Evolutionary conservation across 345 rosid genomes (phyloP).

Genomic region (Eucalyptus erythrocorys): DNA sequence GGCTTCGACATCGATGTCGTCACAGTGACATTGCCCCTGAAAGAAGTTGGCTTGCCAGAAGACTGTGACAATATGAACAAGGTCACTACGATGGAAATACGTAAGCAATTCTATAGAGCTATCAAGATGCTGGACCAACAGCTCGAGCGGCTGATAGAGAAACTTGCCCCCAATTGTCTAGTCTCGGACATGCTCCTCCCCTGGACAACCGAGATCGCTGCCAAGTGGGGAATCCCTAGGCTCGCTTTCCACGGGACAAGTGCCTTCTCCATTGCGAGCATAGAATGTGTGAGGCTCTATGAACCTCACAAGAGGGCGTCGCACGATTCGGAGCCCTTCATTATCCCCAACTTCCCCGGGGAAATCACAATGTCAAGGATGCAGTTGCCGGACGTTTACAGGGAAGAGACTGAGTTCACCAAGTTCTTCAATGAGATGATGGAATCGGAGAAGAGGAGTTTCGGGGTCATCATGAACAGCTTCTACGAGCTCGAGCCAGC

Average conservation of each 20-base stretch:
- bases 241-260: constrained; percentile 7
- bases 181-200: constrained; percentile 16
- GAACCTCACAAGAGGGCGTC: neutral
- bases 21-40: constrained; percentile 2
- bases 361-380: neutral
- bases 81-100: neutral
- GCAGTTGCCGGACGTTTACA: neutral
- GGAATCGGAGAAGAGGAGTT: neutral
- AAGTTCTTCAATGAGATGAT: neutral
- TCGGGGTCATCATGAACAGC: neutral
- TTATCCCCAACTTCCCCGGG: neutral
- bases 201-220: constrained; percentile 15
- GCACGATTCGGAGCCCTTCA: neutral
- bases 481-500: neutral
- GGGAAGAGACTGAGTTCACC: neutral
- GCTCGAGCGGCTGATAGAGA: neutral
- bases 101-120: neutral
- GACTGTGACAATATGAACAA: neutral
- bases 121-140: constrained; percentile 4
- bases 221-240: constrained; percentile 19
- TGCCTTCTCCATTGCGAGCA: neutral
- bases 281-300: neutral
- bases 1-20: constrained; percentile 7
- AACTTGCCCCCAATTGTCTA: neutral
- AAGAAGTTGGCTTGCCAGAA: constrained; percentile 11